phyloP scores from a whole-genome alignment of 2,329 filamentous ascomycete genomes.

The Pseudonectria buxi region DNA sequence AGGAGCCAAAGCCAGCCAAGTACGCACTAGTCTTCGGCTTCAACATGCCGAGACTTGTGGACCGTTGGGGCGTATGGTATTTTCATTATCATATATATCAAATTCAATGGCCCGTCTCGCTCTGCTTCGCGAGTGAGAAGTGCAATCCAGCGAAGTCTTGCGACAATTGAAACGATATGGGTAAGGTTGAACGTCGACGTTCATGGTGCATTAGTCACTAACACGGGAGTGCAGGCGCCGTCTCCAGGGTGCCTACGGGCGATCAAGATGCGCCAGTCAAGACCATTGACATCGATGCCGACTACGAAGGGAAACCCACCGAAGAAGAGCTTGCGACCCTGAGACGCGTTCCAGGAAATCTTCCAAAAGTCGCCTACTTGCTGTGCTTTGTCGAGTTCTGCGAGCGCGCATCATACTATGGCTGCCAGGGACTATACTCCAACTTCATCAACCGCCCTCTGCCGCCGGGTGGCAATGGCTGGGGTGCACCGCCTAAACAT shows the following conservation, averaged over 20 bases:
- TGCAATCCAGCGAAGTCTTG: neutral
- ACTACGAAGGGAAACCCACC: conserved; percentile 40
- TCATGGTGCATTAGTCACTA: neutral
- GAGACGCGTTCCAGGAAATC: conserved; percentile 44
- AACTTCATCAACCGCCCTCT: conserved; percentile 58
- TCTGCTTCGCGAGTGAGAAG: neutral
- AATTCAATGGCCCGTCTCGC: neutral
- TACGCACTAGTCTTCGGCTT: neutral
- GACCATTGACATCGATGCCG: conserved; percentile 9
- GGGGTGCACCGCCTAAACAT: conserved; percentile 34
- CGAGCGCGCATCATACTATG: conserved; percentile 56
- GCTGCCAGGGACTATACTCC: conserved; percentile 42
- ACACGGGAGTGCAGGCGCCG: neutral
- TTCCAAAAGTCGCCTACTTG: conserved; percentile 38
- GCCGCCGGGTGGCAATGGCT: conserved; percentile 42
- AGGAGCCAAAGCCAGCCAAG: neutral
- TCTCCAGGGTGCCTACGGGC: neutral
- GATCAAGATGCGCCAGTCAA: conserved; percentile 1
- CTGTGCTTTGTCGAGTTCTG: conserved; percentile 55
- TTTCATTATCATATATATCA: neutral
- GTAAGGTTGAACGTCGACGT: neutral
- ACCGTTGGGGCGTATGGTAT: neutral
- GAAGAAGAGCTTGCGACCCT: conserved; percentile 47
- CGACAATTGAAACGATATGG: neutral
- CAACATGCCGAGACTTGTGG: conserved; percentile 1